These are phyloP conservation scores for Kluyveromyces sp. DNA, from an alignment of 1,139 yeast species.

Conservation along the genomic window DNA sequence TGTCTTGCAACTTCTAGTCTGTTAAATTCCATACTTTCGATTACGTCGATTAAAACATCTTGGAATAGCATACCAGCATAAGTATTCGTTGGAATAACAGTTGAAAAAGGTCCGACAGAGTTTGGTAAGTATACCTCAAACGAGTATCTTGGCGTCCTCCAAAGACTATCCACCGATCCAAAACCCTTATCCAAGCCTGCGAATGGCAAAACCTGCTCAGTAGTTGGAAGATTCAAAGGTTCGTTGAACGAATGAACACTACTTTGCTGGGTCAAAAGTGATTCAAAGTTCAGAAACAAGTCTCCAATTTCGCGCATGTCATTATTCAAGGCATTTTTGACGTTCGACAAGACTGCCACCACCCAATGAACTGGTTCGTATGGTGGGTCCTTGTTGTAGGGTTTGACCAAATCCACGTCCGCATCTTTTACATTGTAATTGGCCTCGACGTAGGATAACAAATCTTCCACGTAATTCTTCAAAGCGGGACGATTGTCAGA, in stretches of 20 bases:
- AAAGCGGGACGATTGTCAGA: conserved; percentile 34
- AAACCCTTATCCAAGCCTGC: conserved; percentile 32
- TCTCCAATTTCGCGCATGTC: conserved; percentile 34
- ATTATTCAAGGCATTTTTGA: conserved; percentile 35
- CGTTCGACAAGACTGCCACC: conserved; percentile 48
- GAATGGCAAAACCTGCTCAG: conserved; percentile 34
- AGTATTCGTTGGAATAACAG: conserved; percentile 63
- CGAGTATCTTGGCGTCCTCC: conserved; percentile 52
- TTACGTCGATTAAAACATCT: conserved; percentile 68
- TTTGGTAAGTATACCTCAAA: conserved; percentile 58
- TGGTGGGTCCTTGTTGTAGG: conserved; percentile 38
- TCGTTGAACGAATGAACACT: conserved; percentile 30
- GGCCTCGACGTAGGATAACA: conserved; percentile 41
- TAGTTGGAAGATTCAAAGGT: conserved; percentile 35
- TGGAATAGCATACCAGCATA: conserved; percentile 60
- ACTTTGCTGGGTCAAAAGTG: conserved; percentile 22
- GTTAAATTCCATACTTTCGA: conserved; percentile 79
- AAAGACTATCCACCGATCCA: conserved; percentile 43
- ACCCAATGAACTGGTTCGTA: conserved; percentile 49
- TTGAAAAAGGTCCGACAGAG: conserved; percentile 43
- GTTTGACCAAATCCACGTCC: conserved; percentile 21
- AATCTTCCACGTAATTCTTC: conserved; percentile 36
- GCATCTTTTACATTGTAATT: conserved; percentile 19
- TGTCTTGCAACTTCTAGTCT: conserved; percentile 84
- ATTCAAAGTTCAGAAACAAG: conserved; percentile 29